Percentiles rank a stretch among this genome's conserved stretches.
These are phyloP conservation scores for Starmerella vaccinii DNA, from an alignment of 805 yeast genomes.

Conservation along the genomic window DNA sequence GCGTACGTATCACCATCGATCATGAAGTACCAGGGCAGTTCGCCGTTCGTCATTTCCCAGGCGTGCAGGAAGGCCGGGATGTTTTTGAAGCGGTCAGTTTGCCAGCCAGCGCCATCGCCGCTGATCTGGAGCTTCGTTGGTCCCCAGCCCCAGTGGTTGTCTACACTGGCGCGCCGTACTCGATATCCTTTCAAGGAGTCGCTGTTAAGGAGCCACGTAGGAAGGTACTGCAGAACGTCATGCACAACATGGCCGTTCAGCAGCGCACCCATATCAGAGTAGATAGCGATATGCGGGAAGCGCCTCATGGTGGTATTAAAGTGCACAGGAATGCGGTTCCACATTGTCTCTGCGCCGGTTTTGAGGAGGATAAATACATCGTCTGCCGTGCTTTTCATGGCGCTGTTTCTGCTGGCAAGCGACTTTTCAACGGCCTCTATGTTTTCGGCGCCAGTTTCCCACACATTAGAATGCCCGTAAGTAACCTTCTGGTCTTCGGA, in stretches of 20 bases:
- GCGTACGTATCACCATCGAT: slow-evolving; percentile 34
- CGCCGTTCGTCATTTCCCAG: slow-evolving; percentile 23
- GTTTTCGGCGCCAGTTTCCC: no score
- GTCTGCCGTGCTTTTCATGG: background rate
- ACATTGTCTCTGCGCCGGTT: slow-evolving; percentile 31
- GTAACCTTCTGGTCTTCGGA: background rate
- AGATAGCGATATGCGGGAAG: slow-evolving; percentile 30
- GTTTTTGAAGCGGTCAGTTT: slow-evolving; percentile 33
- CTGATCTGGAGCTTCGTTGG: slow-evolving; percentile 9
- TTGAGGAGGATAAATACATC: slow-evolving; percentile 31
- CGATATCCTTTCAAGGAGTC: slow-evolving; percentile 24
- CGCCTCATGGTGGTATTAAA: slow-evolving; percentile 30
- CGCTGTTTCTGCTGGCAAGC: background rate
- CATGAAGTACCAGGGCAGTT: slow-evolving; percentile 31
- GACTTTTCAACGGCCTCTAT: background rate
- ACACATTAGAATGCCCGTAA: background rate
- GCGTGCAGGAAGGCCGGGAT: slow-evolving; percentile 33
- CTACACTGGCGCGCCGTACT: slow-evolving; percentile 21
- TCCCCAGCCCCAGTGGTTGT: slow-evolving; percentile 24
- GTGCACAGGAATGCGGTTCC: slow-evolving; percentile 33
- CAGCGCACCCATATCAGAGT: slow-evolving; percentile 30
- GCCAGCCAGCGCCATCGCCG: slow-evolving; percentile 28
- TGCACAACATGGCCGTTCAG: slow-evolving; percentile 30
- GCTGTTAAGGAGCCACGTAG: slow-evolving; percentile 23
- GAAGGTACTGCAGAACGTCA: slow-evolving; percentile 28